A percentile compares a stretch with the other conserved stretches of the same genome.
phyloP scores from a whole-genome alignment of 257 asterid genomes.

The Plantago ovata region DNA sequence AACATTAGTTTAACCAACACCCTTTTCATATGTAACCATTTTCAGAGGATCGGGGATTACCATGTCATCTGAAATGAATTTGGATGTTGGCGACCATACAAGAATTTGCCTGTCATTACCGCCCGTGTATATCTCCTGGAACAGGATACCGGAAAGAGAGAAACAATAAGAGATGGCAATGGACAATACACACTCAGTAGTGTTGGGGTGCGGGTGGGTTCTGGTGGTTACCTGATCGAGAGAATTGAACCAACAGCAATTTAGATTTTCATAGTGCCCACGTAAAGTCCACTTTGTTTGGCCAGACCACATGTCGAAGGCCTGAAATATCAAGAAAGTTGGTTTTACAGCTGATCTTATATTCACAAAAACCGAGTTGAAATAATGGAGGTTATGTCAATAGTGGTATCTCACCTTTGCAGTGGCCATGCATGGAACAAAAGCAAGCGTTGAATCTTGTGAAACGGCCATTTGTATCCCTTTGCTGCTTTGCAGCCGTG shows the following conservation, averaged over 20 bases:
- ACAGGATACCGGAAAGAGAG: constrained; percentile 12
- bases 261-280: constrained; percentile 85
- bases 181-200: neutral
- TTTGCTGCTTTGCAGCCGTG: constrained; percentile 78
- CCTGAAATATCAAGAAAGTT: constrained; percentile 41
- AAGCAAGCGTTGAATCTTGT: constrained; percentile 64
- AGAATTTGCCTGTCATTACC: constrained; percentile 83
- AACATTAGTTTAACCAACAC: constrained; percentile 6
- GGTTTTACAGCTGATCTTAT: constrained; percentile 5
- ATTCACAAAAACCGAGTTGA: constrained; percentile 11
- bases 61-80: constrained; percentile 39
- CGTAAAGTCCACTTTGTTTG: constrained; percentile 57
- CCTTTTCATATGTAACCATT: neutral
- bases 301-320: constrained; percentile 91
- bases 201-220: neutral
- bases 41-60: constrained; percentile 28
- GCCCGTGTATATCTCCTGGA: constrained; percentile 79
- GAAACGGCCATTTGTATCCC: constrained; percentile 74
- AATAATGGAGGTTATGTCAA: constrained; percentile 6
- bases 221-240: constrained; percentile 62
- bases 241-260: constrained; percentile 85
- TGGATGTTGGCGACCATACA: constrained; percentile 77
- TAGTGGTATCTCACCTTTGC: constrained; percentile 53
- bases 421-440: constrained; percentile 85
- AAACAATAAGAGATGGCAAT: neutral